Conservation (phyloP, 495 filamentous ascomycete genomes). For the Symbiotaphrina buchneri region DNA sequence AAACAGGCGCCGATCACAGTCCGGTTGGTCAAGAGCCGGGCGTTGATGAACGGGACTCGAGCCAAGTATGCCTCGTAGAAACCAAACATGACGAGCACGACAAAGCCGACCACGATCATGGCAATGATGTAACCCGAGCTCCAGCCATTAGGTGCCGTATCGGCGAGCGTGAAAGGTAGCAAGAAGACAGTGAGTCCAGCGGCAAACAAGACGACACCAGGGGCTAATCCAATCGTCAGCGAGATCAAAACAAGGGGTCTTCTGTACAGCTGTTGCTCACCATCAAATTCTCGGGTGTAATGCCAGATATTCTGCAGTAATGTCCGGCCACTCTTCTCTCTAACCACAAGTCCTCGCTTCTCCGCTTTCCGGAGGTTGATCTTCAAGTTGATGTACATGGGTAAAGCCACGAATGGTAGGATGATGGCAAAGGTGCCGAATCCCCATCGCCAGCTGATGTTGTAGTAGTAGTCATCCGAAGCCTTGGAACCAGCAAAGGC, state of each 20-base stretch:
- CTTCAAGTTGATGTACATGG: conserved; percentile 7
- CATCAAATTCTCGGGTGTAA: conserved; percentile 37
- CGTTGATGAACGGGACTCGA: conserved; percentile 33
- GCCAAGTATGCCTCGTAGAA: conserved; percentile 29
- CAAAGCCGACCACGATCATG: conserved; percentile 32
- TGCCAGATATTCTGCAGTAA: conserved; percentile 21
- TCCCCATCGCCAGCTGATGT: conserved; percentile 10
- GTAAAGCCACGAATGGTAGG: conserved; percentile 7
- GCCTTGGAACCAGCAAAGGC: conserved; percentile 35
- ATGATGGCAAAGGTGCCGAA: conserved; percentile 12
- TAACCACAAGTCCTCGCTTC: conserved; percentile 19
- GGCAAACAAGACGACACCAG: conserved; percentile 32
- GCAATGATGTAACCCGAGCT: conserved; percentile 26
- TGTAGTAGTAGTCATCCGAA: conserved; percentile 6
- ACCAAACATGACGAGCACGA: conserved; percentile 30
- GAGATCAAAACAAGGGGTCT: no score
- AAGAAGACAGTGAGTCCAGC: conserved; percentile 37
- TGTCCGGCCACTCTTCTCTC: conserved; percentile 25
- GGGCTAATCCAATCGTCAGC: no score
- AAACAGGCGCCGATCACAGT: conserved; percentile 44
- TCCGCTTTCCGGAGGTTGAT: conserved; percentile 9
- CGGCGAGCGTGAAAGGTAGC: conserved; percentile 33
- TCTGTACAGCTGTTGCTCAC: conserved; percentile 10
- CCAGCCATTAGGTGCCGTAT: conserved; percentile 22
- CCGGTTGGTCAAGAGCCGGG: conserved; percentile 33